Evolutionary conservation across 73 alveolate genomes (phyloP).

Genomic region (Effrenium voratum): DNA sequence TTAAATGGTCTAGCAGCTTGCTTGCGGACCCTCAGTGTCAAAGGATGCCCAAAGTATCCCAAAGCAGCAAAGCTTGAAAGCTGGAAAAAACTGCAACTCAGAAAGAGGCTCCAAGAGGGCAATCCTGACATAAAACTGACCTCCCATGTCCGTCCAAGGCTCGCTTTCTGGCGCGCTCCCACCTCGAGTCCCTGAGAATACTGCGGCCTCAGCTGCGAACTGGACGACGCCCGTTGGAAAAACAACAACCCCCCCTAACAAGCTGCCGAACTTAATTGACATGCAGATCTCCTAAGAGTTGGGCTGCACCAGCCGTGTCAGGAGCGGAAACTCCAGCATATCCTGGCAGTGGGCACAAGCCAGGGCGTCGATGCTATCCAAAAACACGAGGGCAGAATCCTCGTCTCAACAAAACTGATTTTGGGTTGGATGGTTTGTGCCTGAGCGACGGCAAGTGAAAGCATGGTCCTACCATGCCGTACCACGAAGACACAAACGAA

Average conservation of each 20-base stretch:
- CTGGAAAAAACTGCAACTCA: background rate
- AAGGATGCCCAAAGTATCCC: no score
- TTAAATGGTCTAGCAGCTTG: no score
- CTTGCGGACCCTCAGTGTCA: no score
- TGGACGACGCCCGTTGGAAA: background rate
- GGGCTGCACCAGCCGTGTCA: conserved; percentile 20
- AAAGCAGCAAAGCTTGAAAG: background rate
- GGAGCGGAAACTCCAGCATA: conserved; percentile 63
- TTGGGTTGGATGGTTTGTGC: no score
- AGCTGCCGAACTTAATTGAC: background rate
- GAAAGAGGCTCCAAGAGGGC: background rate
- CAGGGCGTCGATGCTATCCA: no score
- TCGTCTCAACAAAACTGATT: no score
- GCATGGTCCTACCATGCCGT: no score
- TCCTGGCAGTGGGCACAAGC: conserved; percentile 56
- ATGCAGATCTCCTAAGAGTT: background rate
- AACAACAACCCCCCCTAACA: no score
- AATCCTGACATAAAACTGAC: no score
- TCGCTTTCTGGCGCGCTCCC: conserved; percentile 38
- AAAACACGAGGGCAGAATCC: no score
- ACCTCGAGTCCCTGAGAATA: conserved; percentile 4
- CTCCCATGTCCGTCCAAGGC: background rate
- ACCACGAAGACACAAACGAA: no score
- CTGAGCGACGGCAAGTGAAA: no score
- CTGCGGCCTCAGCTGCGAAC: background rate